Base-by-base conservation (phyloP, 2,329 filamentous ascomycete species). In the Clarireedia monteithiana region DNA sequence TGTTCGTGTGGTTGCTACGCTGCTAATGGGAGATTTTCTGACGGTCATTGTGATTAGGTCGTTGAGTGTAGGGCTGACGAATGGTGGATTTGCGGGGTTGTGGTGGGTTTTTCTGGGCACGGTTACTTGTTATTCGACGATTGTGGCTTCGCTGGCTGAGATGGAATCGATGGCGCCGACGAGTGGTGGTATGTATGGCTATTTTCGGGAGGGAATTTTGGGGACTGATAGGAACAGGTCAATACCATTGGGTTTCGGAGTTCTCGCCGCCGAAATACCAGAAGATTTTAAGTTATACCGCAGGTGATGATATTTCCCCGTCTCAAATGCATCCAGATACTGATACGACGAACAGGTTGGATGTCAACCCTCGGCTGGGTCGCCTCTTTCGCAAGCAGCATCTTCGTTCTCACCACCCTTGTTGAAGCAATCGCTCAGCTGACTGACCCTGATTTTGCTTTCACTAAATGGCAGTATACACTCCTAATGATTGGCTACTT, bases 181-280 rank as follows among this genome's bases (percentile, higher is more conserved):
- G 4, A 59, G 54, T 49, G 63, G 63, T 26, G 61, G 61, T 57
- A 50, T 30, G 55, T 55, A 27, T 20, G 30, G 30, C 30, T 27
- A 3, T 26, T 12, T 5, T 4, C 6, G 6, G 6, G 7, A 34
- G 6, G 6, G 4, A 17, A 39, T 14, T 14, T 15, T 49, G 14
- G n/a, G 0, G 0, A 80, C 77, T 0, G 73, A 74, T 4, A 4
- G 9, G 24, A 4, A 78, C 77, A 39, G 80, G 80, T 1, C 79
- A 83, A 61, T 82, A 82, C 59, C 77, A 81, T 60, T 82, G 78
- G 78, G 77, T 81, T 1, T 79, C 74, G 1, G 77, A 80, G 50
- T 80, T 81, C 58, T 74, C 77, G 0, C 75, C 78, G 0, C 68
- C 66, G 0, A 66, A 68, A 45, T 71, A 73, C 51, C 78, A 82